Conservation (phyloP, 116 monocot species). For the Papilionanthe hybrid region DNA sequence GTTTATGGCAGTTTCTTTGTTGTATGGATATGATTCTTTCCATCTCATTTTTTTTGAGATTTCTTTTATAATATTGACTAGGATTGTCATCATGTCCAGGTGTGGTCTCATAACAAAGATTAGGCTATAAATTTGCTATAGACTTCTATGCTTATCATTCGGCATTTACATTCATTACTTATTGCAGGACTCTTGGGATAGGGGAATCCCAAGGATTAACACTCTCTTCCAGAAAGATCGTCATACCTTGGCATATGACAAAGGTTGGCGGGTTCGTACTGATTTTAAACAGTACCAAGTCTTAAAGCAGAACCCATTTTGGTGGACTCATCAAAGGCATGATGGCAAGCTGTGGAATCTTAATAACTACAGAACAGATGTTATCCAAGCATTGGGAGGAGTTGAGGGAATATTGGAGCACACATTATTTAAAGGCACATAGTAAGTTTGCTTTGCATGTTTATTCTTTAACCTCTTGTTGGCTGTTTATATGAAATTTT, state of each 20-base stretch:
- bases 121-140: neutral
- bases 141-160: neutral
- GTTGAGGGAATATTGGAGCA: constrained; percentile 98
- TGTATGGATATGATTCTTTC: neutral
- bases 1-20: neutral
- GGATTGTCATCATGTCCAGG: neutral
- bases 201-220: constrained; percentile 96
- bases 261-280: constrained; percentile 97
- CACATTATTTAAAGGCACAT: constrained; percentile 96
- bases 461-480: neutral
- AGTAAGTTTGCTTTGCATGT: constrained; percentile 46
- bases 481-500: neutral
- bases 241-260: constrained; percentile 96
- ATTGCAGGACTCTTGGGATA: constrained; percentile 93
- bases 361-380: constrained; percentile 98
- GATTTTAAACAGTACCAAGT: constrained; percentile 99
- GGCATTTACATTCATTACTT: neutral
- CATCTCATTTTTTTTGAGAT: neutral
- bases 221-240: constrained; percentile 99
- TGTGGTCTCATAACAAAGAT: neutral
- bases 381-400: constrained; percentile 99
- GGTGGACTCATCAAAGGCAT: constrained; percentile 99
- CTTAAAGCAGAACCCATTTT: constrained; percentile 96
- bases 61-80: neutral
- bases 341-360: constrained; percentile 99